Percentiles rank a stretch among this genome's conserved stretches.
Evolutionary conservation across 2,329 filamentous ascomycete genomes (phyloP).

Genomic region (Apiospora aurea): DNA sequence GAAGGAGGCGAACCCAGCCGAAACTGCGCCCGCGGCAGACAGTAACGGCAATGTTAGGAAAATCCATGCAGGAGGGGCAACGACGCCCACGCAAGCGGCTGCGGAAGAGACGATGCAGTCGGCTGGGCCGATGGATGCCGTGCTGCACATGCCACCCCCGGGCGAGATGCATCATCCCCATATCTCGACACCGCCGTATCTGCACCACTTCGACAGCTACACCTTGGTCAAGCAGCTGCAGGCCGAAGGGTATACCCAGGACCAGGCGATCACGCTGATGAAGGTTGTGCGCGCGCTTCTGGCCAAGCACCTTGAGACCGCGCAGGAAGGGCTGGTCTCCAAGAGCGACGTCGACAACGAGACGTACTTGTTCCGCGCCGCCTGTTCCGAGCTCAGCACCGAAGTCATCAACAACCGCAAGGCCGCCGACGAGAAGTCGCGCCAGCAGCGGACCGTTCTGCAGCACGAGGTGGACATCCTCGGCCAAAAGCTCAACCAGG

Average conservation of each 20-base stretch:
- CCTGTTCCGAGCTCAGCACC: constrained; percentile 88
- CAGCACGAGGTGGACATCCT: constrained; percentile 97
- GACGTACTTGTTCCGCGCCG: constrained; percentile 90
- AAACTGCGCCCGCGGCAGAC: background rate
- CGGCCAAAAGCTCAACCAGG: constrained; percentile 83
- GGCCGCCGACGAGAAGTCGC: constrained; percentile 79
- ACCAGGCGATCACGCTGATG: constrained; percentile 86
- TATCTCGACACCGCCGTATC: constrained; percentile 77
- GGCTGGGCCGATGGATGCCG: constrained; percentile 58
- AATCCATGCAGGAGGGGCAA: constrained; percentile 31
- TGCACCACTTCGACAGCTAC: constrained; percentile 97
- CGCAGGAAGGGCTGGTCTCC: constrained; percentile 80
- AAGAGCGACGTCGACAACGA: constrained; percentile 96
- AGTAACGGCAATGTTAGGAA: background rate
- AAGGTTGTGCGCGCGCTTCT: constrained; percentile 85
- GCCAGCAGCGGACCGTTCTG: constrained; percentile 82
- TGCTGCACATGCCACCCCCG: constrained; percentile 50
- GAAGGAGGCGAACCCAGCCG: background rate
- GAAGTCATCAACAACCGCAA: constrained; percentile 83
- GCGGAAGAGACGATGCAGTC: constrained; percentile 48
- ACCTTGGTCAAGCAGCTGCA: constrained; percentile 83
- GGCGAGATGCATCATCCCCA: constrained; percentile 56
- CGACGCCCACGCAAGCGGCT: constrained; percentile 40
- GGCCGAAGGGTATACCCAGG: constrained; percentile 71
- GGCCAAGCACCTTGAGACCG: constrained; percentile 80